Percentiles rank a stretch among this genome's conserved stretches.
phyloP scores from a whole-genome alignment of 352 stramenopile genomes.

The Globisporangium paddicum region DNA sequence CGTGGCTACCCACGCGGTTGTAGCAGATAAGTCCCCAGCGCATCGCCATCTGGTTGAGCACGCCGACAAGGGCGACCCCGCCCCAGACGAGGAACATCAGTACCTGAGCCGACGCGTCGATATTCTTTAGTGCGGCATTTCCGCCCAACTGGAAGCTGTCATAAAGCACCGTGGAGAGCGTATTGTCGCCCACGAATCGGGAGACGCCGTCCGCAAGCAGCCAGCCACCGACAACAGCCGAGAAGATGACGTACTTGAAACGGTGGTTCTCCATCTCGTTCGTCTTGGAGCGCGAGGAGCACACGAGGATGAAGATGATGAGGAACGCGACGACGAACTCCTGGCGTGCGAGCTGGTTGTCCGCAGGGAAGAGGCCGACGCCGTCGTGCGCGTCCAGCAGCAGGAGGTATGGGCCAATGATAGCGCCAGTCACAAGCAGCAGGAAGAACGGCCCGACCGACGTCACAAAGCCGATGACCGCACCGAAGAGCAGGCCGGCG shows the following conservation, averaged over 20 bases:
- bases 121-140: constrained; percentile 33
- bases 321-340: constrained; percentile 87
- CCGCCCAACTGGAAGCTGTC: constrained; percentile 63
- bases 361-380: constrained; percentile 52
- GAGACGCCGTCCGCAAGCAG: constrained; percentile 69
- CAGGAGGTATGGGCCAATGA: constrained; percentile 72
- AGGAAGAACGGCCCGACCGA: constrained; percentile 63
- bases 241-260: constrained; percentile 88
- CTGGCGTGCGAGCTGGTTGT: constrained; percentile 79
- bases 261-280: constrained; percentile 84
- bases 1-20: constrained; percentile 81
- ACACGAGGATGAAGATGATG: constrained; percentile 86
- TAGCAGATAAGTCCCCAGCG: constrained; percentile 87
- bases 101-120: constrained; percentile 50
- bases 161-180: constrained; percentile 64
- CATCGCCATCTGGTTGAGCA: constrained; percentile 81
- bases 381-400: constrained; percentile 74
- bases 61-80: constrained; percentile 48
- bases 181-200: constrained; percentile 51
- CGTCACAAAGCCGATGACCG: constrained; percentile 76
- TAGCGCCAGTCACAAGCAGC: constrained; percentile 54
- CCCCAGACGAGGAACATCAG: constrained; percentile 84
- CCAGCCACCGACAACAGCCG: constrained; percentile 67
- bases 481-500: constrained; percentile 52
- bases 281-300: constrained; percentile 70